Base-by-base conservation (phyloP, 2,329 filamentous ascomycete genomes). In the Daldinia sp. region DNA sequence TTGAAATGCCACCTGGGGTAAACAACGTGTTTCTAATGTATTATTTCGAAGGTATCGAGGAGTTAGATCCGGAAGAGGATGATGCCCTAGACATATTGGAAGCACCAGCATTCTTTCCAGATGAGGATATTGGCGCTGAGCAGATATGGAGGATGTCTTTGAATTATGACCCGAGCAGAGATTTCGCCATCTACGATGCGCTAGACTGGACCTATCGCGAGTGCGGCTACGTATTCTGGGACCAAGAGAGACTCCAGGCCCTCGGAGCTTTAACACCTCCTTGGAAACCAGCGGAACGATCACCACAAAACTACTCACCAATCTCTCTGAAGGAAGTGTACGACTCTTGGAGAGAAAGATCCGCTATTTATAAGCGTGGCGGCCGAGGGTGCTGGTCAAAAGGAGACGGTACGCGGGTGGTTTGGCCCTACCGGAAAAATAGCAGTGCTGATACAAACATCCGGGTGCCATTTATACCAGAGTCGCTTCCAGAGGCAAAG, bases 81-180 rank as follows among this genome's bases (percentile, higher is more conserved):
- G 13, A 28, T 12, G 44, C 9, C 10, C 20, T 20, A 26, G 44
- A 10, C 44, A 48, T 48, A 48, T 48, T 48, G 20, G 26, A 30
- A 4, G 46, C 46, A 13, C 13, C 46, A 15, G 23, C 46, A 28
- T 50, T 50, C 46, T 50, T 50, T n/a, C 46, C 3, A 28, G 46
- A 30, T 50, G 46, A 30, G 6, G 46, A 50, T 50, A 12, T 12
- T n/a, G 23, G 46, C n/a, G 46, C 46, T 26, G 46, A 50, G 26
- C 12, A 50, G 46, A n/a, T 50, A 18, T 50, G 46, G 46, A 50
- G 4, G 46, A 30, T 30, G n/a, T 30, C 23, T 50, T 50, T 30
- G 3, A 23, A 28, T 4, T n/a, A 10, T 4, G 46, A 18, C 6
- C 6, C 2, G 30, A 50, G 15, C 3, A 12, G 46, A 30, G 13